Conservation (phyloP, 2,329 filamentous ascomycete species). For the Grosmannia huntii region DNA sequence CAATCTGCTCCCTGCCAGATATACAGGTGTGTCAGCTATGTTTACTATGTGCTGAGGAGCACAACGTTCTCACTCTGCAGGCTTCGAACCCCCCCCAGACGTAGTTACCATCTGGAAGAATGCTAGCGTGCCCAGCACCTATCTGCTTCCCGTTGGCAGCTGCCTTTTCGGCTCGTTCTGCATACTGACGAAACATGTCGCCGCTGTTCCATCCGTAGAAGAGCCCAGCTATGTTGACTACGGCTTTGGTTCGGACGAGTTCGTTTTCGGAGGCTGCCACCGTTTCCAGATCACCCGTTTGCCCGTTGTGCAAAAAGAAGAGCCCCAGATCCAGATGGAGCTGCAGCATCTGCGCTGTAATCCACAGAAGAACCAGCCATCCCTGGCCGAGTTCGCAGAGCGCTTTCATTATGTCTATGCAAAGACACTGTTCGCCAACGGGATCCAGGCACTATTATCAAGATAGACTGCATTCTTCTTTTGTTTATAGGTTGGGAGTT, state of each 20-base stretch:
- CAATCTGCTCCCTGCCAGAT: constrained; percentile 2
- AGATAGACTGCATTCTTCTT: neutral
- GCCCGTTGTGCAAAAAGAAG: neutral
- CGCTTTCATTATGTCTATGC: constrained; percentile 3
- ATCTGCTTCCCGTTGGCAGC: constrained; percentile 4
- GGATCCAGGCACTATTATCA: constrained; percentile 1
- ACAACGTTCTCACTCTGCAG: neutral
- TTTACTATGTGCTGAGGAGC: too few species aligned
- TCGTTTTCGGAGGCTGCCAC: constrained; percentile 3
- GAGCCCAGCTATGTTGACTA: constrained; percentile 4
- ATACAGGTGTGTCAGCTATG: constrained; percentile 3
- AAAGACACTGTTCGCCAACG: constrained; percentile 3
- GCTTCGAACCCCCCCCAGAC: neutral
- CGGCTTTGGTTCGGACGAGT: constrained; percentile 5
- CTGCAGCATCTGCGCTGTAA: constrained; percentile 5
- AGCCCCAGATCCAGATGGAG: constrained; percentile 2
- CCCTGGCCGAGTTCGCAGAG: neutral
- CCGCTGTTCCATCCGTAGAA: neutral
- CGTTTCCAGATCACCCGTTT: constrained; percentile 3
- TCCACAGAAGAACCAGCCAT: constrained; percentile 3
- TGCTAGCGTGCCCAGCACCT: neutral
- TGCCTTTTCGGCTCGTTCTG: constrained; percentile 4
- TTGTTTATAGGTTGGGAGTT: too few species aligned
- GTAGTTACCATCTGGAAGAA: constrained; percentile 2
- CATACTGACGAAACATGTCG: constrained; percentile 1